Base-by-base conservation (phyloP, 306 rosid species). In the Betula pendula region DNA sequence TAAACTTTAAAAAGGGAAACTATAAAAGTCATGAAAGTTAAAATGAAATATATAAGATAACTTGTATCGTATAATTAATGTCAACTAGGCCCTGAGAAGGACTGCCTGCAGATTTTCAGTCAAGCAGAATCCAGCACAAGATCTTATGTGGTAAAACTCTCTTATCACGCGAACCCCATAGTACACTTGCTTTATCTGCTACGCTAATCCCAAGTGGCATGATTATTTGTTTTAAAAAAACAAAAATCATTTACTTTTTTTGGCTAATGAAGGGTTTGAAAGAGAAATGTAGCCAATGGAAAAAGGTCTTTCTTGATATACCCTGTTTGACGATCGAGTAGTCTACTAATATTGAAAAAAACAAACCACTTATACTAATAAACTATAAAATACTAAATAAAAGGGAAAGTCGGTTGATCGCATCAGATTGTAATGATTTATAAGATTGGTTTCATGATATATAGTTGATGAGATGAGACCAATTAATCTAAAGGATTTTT, bases 331-430 rank as follows among this genome's bases (percentile, higher is more conserved):
- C 74, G n/a, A n/a, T n/a, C n/a, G 74, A 53, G 24, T 19, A 31
- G 6, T 29, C 17, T 68, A 82, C 81, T 8, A 29, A 70, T 52
- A 59, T 24, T 31, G 29, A 58, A 8, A 65, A 53, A 38, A 38
- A 38, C 42, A 38, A 38, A 44, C 29, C 12, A 78, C 77, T 85
- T 70, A 52, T 82, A 80, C 49, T 68, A 59, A 68, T 80, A 79
- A 86, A 84, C 78, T 80, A 87, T 68, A 81, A 43, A 76, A 90
- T 74, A 72, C 47, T 51, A 20, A 70, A 71, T 62, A 78, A 80
- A 84, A 84, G 75, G 82, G 74, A 79, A 87, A 90, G 94, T 92
- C 97, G 96, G 97, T 87, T 74, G 90, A 87, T 90, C 89, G 86
- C 82, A 90, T 92, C 85, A 72, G 76, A 81, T 80, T 83, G 92